Conservation (phyloP, 106 monocot genomes). For the Posidonia australis region DNA sequence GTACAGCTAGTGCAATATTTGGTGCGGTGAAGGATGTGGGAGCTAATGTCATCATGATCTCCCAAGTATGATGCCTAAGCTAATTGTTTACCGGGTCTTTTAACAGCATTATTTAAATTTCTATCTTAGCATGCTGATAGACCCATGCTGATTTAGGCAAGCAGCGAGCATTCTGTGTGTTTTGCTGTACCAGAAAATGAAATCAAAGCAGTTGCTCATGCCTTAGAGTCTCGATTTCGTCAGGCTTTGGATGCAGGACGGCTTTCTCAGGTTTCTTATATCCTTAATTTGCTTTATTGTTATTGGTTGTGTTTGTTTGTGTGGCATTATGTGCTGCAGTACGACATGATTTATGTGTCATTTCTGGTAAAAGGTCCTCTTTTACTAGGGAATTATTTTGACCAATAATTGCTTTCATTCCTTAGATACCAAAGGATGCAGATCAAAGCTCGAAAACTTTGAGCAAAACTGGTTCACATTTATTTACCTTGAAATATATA, state of each 20-base stretch:
- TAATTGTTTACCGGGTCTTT: neutral
- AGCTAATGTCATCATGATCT: constrained; percentile 99
- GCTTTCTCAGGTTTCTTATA: constrained; percentile 63
- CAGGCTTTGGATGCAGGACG: constrained; percentile 89
- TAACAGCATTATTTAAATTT: neutral
- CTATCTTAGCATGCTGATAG: neutral
- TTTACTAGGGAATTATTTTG: too few species aligned
- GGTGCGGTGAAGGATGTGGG: constrained; percentile 88
- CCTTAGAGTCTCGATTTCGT: constrained; percentile 51
- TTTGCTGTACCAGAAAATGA: constrained; percentile 91
- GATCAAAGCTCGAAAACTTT: too few species aligned
- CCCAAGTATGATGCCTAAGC: constrained; percentile 51
- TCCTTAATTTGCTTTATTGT: neutral
- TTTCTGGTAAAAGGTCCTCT: too few species aligned
- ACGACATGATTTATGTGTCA: neutral
- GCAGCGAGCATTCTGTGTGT: constrained; percentile 95
- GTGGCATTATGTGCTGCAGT: neutral
- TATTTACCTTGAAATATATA: too few species aligned
- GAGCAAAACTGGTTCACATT: too few species aligned
- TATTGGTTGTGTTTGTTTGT: neutral
- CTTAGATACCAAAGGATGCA: too few species aligned
- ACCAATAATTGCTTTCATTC: too few species aligned
- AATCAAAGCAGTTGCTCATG: constrained; percentile 58
- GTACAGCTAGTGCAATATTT: constrained; percentile 98
- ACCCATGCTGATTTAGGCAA: constrained; percentile 44